These are phyloP conservation scores for Colletotrichum musae DNA, from an alignment of 2,329 filamentous ascomycete genomes.

Conservation along the genomic window DNA sequence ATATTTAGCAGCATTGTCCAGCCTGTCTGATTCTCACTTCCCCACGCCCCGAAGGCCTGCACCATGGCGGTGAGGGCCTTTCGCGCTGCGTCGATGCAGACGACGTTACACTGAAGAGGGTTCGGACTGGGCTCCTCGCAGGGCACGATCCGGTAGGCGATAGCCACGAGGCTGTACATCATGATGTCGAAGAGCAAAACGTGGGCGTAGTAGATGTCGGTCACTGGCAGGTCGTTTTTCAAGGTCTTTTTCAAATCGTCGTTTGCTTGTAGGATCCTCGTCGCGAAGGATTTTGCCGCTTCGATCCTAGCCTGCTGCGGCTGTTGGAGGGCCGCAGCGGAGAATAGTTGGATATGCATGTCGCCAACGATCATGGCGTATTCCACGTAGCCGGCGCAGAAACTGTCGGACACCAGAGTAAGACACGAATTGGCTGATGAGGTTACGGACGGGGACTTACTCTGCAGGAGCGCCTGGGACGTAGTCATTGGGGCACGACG, in stretches of 20 bases:
- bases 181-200: neutral
- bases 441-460: neutral
- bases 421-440: neutral
- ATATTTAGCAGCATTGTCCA: slow-evolving; percentile 25
- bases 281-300: neutral
- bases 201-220: slow-evolving; percentile 1
- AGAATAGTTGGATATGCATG: slow-evolving; percentile 23
- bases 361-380: slow-evolving; percentile 18
- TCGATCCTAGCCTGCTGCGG: neutral
- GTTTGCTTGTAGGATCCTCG: neutral
- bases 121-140: neutral
- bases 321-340: neutral
- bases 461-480: slow-evolving; percentile 14
- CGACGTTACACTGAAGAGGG: neutral
- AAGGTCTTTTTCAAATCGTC: neutral
- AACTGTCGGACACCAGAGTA: neutral
- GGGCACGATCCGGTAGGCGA: slow-evolving; percentile 1
- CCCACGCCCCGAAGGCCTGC: neutral
- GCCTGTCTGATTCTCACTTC: neutral
- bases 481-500: neutral
- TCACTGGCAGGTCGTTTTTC: neutral
- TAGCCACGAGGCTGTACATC: neutral
- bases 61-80: neutral
- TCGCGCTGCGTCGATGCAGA: slow-evolving; percentile 9
- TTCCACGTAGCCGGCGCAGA: slow-evolving; percentile 14